Evolutionary conservation across 1,139 yeast species (phyloP).

Genomic region (Lodderomyces margitis): DNA sequence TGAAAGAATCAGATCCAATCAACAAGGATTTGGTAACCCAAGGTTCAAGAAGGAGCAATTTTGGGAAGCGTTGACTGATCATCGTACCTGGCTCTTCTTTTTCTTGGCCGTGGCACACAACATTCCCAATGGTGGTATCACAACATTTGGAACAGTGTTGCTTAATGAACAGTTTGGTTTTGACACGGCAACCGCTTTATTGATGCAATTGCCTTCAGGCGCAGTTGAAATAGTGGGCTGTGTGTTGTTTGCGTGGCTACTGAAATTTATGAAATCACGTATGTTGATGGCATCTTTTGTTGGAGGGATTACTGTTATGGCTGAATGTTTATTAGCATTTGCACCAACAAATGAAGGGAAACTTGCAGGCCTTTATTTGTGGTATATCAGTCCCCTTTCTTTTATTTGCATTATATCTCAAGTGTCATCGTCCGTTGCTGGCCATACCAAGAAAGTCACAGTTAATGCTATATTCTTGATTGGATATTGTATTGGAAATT

Average conservation of each 20-base stretch:
- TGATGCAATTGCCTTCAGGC: conserved; percentile 37
- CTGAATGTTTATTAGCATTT: conserved; percentile 50
- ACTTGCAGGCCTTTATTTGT: conserved; percentile 40
- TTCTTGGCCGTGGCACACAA: conserved; percentile 25
- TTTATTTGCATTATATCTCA: conserved; percentile 48
- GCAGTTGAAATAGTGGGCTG: conserved; percentile 45
- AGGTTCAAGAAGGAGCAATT: conserved; percentile 54
- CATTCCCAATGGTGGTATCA: conserved; percentile 39
- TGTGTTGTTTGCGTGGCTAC: conserved; percentile 27
- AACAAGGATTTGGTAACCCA: conserved; percentile 57
- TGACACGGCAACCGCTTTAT: conserved; percentile 24
- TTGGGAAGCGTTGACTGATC: conserved; percentile 49
- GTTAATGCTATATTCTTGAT: conserved; percentile 59
- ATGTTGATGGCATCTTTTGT: conserved; percentile 41
- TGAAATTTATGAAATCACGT: conserved; percentile 31
- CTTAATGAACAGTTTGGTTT: conserved; percentile 45
- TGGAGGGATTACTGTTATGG: conserved; percentile 34
- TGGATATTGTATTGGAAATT: conserved; percentile 66
- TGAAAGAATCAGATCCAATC: conserved; percentile 35
- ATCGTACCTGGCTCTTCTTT: conserved; percentile 43
- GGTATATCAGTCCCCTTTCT: conserved; percentile 33
- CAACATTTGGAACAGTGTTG: conserved; percentile 45
- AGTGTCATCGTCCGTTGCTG: conserved; percentile 64
- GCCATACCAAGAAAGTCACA: conserved; percentile 65
- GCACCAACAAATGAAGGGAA: conserved; percentile 32